Base-by-base conservation (phyloP, 1,284 basidiomycete genomes). In the Puccinia triticina region DNA sequence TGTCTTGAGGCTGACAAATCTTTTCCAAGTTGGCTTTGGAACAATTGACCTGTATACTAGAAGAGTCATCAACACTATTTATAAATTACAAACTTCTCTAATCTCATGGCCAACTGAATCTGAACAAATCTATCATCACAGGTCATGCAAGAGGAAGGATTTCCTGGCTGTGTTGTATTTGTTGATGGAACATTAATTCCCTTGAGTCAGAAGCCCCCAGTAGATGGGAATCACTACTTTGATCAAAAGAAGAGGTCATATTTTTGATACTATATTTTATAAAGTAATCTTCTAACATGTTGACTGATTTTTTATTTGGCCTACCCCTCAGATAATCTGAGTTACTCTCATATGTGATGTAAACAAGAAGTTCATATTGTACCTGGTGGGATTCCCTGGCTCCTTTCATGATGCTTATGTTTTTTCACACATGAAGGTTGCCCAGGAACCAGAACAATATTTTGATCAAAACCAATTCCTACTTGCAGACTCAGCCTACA, bases 381-480 rank as follows among this genome's bases (percentile, higher is more conserved):
- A 48, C n/a, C 53, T 48, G 2, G 72, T 48, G 2, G 21, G 72
- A 1, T 55, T 26, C n/a, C 72, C n/a, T 21, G 53, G 48, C 1
- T 53, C 72, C 29, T 74, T 48, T 29, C 72, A 74, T 34, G 18
- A 74, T 74, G 1, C 11, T 18, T 74, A 53, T 55, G 72, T 74
- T 10, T 74, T 57, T 23, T 50, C 23, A 34, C 32, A 55, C 10
- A 74, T 74, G 72, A n/a, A 53, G 14, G 2, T 74, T 53, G 34
- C 46, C 18, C 72, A 74, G 18, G 26, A 74, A 21, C 72, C 72
- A 16, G 23, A 55, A 74, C 32, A 53, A 55, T 74, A 11, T 29
- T 74, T 74, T 74, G 72, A 74, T 55, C 14, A 1, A 37, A 74
- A 74, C n/a, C 46, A 74, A 40, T 74, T 48, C 29, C 72, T 74